Base-by-base conservation (phyloP, 139 green algal genomes). In the Parachlorella kessleri region DNA sequence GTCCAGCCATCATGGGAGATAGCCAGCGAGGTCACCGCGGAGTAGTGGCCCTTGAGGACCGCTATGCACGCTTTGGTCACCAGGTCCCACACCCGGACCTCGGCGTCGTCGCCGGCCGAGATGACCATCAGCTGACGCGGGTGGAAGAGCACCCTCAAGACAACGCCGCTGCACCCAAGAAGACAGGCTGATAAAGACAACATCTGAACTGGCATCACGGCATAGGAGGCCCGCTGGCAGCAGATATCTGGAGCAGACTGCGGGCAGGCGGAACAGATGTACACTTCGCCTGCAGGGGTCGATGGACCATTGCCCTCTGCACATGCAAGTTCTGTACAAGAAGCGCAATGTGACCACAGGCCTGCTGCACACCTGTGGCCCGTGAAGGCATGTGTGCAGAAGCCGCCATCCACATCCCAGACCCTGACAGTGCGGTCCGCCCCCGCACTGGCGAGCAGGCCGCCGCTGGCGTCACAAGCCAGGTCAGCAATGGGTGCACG, bases 311-410 rank as follows among this genome's bases (percentile, higher is more conserved):
- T n/a, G n/a, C n/a, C 32, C 65, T 8, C 33, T 76, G 30, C 8
- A 54, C 59, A 54, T 76, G n/a, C n/a, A n/a, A n/a, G n/a, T n/a
- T n/a, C n/a, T n/a, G n/a, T n/a, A n/a, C n/a, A n/a, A n/a, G n/a
- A n/a, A n/a, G n/a, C n/a, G n/a, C n/a, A n/a, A n/a, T n/a, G n/a
- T n/a, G n/a, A n/a, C n/a, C n/a, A n/a, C n/a, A n/a, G n/a, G n/a
- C n/a, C n/a, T n/a, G n/a, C n/a, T n/a, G 1, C 75, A 77, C 55
- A 92, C 90, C 84, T 90, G 87, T 98, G 94, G 4, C 91, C 92
- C 5, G 70, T 76, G 78, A 99, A 98, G 30, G 83, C 79, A 81
- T 99, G 96, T 26, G 96, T 99, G 88, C 92, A 96, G 83, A 89
- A 98, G 36, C 90, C 91, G 40, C 86, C 88, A 1, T 92, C 81